Evolutionary conservation across 1,139 yeast genomes (phyloP), one percentile per base, ranked within the genome.

Genomic region (Magnusiomyces sp.): DNA sequence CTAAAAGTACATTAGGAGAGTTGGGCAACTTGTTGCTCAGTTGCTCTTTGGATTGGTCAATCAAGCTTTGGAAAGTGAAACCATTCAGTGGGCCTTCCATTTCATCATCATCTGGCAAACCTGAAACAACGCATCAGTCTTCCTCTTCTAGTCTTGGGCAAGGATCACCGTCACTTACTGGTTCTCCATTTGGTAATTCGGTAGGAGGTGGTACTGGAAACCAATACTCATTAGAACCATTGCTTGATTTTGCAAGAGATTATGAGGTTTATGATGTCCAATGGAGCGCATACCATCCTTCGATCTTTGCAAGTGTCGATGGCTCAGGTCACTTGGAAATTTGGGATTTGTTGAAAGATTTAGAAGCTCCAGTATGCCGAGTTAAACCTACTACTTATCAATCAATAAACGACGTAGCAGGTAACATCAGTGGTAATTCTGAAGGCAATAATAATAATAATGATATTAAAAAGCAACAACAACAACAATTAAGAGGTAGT

Each of bases 251-350:
- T 34, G 33, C 49, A 17, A 69, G 75, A 1, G 65, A 68, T 9
- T 72, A 74, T 44, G 65, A 72, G 13, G 71, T 77, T 0, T 64
- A 70, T 45, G 75, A 71, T 44, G 66, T 77, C 1, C 62, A 67
- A 4, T 69, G 74, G 65, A 63, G 74, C 42, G 82, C 81, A 0
- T 57, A 60, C 10, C 55, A 61, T 11, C 66, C 70, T 0, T 64
- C 68, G 9, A 75, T 79, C 46, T 77, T 80, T 58, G 75, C 76
- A 1, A 64, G 75, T 1, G 72, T 75, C 23, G 80, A 79, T 4
- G 70, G 75, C 2, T 64, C 70, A 1, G 71, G 79, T 0, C 58
- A 65, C 13, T 58, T 80, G n/a, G 77, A 78, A 51, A 63, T 78
- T 20, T 81, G 84, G 84, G 80, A 81, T 58, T 62, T 81, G 39